Base-by-base conservation (phyloP, 225 moss, liverwort and hornwort species). In the Sphagnum contortum region DNA sequence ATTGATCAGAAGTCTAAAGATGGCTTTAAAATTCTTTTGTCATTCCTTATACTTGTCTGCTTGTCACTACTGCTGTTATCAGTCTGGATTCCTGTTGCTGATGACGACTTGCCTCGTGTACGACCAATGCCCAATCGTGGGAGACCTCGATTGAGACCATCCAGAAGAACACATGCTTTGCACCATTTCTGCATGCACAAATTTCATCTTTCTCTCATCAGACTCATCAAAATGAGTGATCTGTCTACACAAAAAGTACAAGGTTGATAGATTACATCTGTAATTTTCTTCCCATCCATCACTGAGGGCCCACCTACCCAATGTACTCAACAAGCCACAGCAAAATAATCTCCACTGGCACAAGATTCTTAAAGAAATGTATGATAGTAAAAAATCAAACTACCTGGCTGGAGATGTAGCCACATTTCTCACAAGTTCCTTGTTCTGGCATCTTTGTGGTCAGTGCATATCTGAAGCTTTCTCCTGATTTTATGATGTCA, bases 381-480 rank as follows among this genome's bases (percentile, higher is more conserved):
- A 29, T 29, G 29, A 29, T 29, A 29, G 29, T 29, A 0, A 29
- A 29, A 29, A 29, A 29, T 29, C 29, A 29, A 29, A 29, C 29
- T 67, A 92, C 96, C 96, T 96, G 96, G 77, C 96, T 96, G 52
- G 96, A 90, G 54, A 96, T 96, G 75, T 96, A 96, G 68, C 96
- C 92, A 53, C 96, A 96, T 55, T 85, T 88, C 76, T 92, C 81
- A 80, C 96, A 98, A 5, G 78, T 66, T 50, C 96, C 96, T 90
- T 98, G 96, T 64, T 92, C 92, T n/a, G 96, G 92, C 92, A 96
- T 90, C 79, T 90, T 92, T 0, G 88, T 87, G 47, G 90, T 82
- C 8, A 92, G 85, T 48, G 85, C 71, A 48, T 92, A 87, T 73
- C 90, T 79, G 67, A 96, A 96, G 60, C 88, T 90, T 81, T 96